These are phyloP conservation scores for Botryosphaeria dothidea DNA, from an alignment of 2,329 filamentous ascomycete genomes.

Conservation along the genomic window DNA sequence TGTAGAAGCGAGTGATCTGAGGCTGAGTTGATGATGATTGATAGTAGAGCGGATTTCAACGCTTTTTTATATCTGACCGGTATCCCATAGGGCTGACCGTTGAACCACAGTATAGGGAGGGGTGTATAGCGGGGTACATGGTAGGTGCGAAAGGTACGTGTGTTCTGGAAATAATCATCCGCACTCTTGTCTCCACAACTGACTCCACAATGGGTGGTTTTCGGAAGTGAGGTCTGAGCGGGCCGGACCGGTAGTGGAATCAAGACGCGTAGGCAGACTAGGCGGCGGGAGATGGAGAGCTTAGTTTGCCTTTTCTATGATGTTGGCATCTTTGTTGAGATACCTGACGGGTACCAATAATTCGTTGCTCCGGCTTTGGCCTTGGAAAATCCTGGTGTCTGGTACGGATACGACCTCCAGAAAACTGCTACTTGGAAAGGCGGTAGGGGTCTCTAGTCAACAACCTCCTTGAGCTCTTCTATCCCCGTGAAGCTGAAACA, in stretches of 20 bases:
- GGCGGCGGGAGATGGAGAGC: background rate
- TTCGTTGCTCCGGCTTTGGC: background rate
- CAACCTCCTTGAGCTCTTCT: background rate
- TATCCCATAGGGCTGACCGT: background rate
- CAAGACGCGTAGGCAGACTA: background rate
- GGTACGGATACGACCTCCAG: background rate
- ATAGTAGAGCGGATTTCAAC: background rate
- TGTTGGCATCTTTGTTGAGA: background rate
- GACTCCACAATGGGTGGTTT: background rate
- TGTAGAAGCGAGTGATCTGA: background rate
- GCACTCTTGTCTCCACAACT: background rate
- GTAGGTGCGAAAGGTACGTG: background rate
- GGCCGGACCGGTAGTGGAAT: background rate
- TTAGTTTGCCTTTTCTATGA: background rate
- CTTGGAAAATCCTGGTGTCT: background rate
- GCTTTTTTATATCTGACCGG: background rate
- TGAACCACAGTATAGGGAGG: background rate
- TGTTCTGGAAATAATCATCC: slow-evolving; percentile 4
- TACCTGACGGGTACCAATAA: background rate
- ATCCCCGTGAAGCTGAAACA: background rate
- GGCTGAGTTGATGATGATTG: background rate
- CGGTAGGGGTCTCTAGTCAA: no score
- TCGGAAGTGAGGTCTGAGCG: background rate
- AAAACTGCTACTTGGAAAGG: no score
- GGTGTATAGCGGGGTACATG: background rate